Evolutionary conservation across 2,329 filamentous ascomycete genomes (phyloP), one percentile per base, ranked within the genome.

Genomic region (Trichoderma lentiforme): DNA sequence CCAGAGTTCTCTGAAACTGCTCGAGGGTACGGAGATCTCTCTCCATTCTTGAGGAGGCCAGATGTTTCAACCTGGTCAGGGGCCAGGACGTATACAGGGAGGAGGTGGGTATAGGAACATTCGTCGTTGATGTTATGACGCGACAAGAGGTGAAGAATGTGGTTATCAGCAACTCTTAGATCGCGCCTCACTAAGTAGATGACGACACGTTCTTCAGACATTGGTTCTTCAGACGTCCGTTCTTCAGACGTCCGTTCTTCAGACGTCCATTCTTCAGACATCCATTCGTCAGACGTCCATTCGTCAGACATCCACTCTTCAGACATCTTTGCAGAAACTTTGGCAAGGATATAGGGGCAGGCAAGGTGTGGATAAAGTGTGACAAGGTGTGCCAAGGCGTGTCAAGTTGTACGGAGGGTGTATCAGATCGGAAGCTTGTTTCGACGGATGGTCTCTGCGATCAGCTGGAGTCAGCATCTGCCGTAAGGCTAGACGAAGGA

Each of bases 181-280:
- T 95, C 93, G 75, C 90, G 89, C 58, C 92, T 89, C 43, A 95
- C 80, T 26, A 95, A 80, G 77, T 94, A 94, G 70, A 95, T 84
- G 66, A 94, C 82, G 28, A 93, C 84, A 36, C 86, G 88, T 39
- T 51, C 43, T 21, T 51, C 43, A 43, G 34, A 36, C 34, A 6
- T 36, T 14, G 5, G 34, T 36, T 76, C 77, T 57, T 77, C 74
- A 60, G 78, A 72, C 82, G 83, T 83, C 24, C 3, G 18, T 21
- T 76, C 77, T 57, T 77, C 74, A 60, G 78, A 72, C 82, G 83
- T 83, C 24, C 4, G 5, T 21, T 76, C 77, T 57, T 77, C 74
- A 60, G 78, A 73, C 82, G 83, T 83, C 24, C 7, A 5, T 39
- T 76, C 77, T 53, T 77, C 74, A 58, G 78, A 73, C 82, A 83